Evolutionary conservation across 306 rosid species (phyloP).

Genomic region (Nissolia schottii): DNA sequence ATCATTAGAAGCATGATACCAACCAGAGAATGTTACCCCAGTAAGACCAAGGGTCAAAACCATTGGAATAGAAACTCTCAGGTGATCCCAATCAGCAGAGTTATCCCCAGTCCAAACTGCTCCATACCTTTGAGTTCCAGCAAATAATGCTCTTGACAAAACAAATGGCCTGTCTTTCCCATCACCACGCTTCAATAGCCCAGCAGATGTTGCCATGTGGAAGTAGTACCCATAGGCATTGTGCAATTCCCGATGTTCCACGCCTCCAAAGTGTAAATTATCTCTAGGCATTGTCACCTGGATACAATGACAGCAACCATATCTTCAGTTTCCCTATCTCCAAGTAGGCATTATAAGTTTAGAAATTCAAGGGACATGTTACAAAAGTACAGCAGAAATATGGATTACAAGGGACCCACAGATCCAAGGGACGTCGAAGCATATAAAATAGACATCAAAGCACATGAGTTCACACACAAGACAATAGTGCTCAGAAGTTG

Average conservation of each 20-base stretch:
- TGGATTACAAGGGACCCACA: constrained; percentile 2
- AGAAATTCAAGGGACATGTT: neutral
- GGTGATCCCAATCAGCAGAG: constrained; percentile 92
- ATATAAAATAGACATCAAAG: neutral
- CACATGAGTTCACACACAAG: neutral
- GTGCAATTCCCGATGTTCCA: constrained; percentile 89
- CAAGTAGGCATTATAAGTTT: neutral
- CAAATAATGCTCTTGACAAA: constrained; percentile 81
- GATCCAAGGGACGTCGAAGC: constrained; percentile 2
- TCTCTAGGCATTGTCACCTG: constrained; percentile 98
- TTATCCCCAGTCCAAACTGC: constrained; percentile 98
- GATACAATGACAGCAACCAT: constrained; percentile 19
- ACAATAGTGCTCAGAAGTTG: neutral
- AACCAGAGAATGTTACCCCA: constrained; percentile 81
- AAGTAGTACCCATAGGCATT: constrained; percentile 93
- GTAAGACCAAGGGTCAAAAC: constrained; percentile 85
- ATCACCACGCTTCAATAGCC: constrained; percentile 81
- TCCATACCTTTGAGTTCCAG: constrained; percentile 90
- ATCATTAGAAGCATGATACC: constrained; percentile 8
- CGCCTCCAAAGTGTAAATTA: constrained; percentile 66
- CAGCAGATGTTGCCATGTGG: constrained; percentile 92
- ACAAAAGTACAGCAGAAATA: neutral
- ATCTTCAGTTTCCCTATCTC: constrained; percentile 16
- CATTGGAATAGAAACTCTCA: constrained; percentile 92
- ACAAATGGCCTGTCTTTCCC: constrained; percentile 92